These are phyloP conservation scores for Keithomyces neogunnii DNA, from an alignment of 2,329 filamentous ascomycete species.

Conservation along the genomic window DNA sequence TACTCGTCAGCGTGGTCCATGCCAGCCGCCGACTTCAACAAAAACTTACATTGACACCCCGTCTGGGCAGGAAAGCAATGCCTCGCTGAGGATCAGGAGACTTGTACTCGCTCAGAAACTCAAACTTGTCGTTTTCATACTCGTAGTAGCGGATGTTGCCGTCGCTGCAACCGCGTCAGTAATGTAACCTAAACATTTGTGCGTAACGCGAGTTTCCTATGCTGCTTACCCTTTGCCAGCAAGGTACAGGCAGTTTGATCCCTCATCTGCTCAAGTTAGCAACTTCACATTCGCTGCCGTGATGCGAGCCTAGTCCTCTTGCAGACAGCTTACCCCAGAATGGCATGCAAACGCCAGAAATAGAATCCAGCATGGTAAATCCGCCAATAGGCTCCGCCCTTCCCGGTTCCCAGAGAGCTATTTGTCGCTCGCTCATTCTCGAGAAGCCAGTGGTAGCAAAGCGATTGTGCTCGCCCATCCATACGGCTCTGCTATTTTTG, in stretches of 20 bases:
- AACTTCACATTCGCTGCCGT: neutral
- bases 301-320: neutral
- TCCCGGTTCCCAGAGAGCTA: slow-evolving; percentile 91
- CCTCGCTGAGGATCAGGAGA: slow-evolving; percentile 92
- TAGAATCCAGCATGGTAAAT: slow-evolving; percentile 85
- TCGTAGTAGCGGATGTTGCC: slow-evolving; percentile 99
- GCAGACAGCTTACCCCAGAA: slow-evolving; percentile 69
- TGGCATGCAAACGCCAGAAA: slow-evolving; percentile 97
- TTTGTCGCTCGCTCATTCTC: slow-evolving; percentile 93
- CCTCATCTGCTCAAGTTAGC: slow-evolving; percentile 56
- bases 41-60: slow-evolving; percentile 71
- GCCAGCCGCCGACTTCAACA: neutral
- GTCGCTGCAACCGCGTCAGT: slow-evolving; percentile 51
- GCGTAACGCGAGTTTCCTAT: too few species aligned
- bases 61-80: slow-evolving; percentile 87
- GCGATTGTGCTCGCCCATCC: slow-evolving; percentile 95
- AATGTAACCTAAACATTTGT: neutral
- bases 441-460: slow-evolving; percentile 97
- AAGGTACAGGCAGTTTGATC: slow-evolving; percentile 89
- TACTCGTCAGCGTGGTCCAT: slow-evolving; percentile 11
- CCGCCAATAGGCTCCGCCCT: slow-evolving; percentile 80
- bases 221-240: slow-evolving; percentile 86
- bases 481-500: slow-evolving; percentile 94
- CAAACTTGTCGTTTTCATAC: slow-evolving; percentile 97
- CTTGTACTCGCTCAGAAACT: slow-evolving; percentile 95